phyloP scores from a whole-genome alignment of 305 asterid genomes.

The Fraxinus floribunda region DNA sequence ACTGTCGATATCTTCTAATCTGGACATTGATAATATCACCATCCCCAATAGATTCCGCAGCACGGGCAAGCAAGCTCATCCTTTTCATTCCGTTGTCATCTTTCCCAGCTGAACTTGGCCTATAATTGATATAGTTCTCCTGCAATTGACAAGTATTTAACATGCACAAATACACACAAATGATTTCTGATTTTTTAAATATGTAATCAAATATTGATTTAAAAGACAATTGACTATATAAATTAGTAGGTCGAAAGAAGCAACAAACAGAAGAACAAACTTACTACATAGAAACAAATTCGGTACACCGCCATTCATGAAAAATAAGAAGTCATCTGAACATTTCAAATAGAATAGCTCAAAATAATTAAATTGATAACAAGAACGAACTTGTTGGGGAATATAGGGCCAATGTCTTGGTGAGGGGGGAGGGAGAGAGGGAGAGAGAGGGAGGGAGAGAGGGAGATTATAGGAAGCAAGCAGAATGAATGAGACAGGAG shows the following conservation, averaged over 20 bases:
- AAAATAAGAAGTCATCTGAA: neutral
- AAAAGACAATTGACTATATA: neutral
- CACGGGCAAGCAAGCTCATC: conserved; percentile 68
- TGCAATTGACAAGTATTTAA: conserved; percentile 36
- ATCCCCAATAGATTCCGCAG: conserved; percentile 96
- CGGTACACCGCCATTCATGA: neutral
- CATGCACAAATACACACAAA: conserved; percentile 4
- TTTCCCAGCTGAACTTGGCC: conserved; percentile 72
- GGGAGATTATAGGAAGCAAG: neutral
- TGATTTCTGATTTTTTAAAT: neutral
- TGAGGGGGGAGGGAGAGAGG: neutral
- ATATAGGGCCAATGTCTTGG: neutral
- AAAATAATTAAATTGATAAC: neutral
- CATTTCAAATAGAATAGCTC: neutral
- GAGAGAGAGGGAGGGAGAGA: neutral
- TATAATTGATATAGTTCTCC: conserved; percentile 94
- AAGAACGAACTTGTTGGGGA: neutral
- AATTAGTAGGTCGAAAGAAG: neutral
- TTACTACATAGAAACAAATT: neutral
- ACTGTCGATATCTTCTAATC: conserved; percentile 85
- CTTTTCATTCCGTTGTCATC: conserved; percentile 83
- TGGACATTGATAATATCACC: conserved; percentile 95
- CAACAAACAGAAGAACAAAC: neutral
- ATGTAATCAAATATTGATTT: neutral
- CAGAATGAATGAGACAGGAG: neutral